These are phyloP conservation scores for Helicocarpus griseus DNA, from an alignment of 2,329 filamentous ascomycete genomes.

Conservation along the genomic window DNA sequence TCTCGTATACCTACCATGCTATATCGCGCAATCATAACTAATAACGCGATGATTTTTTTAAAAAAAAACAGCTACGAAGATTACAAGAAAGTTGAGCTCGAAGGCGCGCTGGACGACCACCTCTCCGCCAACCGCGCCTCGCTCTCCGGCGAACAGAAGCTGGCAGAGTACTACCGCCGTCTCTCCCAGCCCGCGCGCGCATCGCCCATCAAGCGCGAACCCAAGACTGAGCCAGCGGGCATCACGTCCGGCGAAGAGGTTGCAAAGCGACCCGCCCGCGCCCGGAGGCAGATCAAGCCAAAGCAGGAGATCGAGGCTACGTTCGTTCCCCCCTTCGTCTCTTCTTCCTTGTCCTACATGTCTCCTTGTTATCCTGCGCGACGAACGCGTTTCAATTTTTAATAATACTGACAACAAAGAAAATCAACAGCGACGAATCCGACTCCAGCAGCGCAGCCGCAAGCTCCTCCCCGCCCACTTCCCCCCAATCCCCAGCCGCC, in stretches of 20 bases:
- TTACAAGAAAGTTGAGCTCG: conserved; percentile 70
- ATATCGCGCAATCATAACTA: no score
- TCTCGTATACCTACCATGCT: conserved; percentile 17
- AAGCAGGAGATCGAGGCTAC: conserved; percentile 21
- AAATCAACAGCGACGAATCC: conserved; percentile 15
- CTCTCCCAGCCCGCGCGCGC: conserved; percentile 25
- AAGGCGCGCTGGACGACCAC: conserved; percentile 62
- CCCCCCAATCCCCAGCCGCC: no score
- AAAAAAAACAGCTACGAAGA: conserved; percentile 49
- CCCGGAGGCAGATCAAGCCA: conserved; percentile 34
- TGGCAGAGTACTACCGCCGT: conserved; percentile 66
- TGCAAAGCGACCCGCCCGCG: conserved; percentile 25
- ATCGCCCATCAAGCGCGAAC: conserved; percentile 43
- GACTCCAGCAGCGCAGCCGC: conserved; percentile 14
- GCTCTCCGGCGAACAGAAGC: conserved; percentile 53
- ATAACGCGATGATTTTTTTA: no score
- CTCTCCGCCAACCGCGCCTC: conserved; percentile 58
- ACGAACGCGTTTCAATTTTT: neutral
- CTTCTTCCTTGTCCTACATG: neutral
- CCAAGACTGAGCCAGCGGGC: conserved; percentile 28
- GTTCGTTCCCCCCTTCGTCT: conserved; percentile 8
- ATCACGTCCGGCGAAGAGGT: conserved; percentile 26
- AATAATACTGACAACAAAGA: neutral
- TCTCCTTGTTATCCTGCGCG: neutral
- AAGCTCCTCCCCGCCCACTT: conserved; percentile 41